These are phyloP conservation scores for Clitoria ternatea DNA, from an alignment of 306 rosid genomes.

Conservation along the genomic window DNA sequence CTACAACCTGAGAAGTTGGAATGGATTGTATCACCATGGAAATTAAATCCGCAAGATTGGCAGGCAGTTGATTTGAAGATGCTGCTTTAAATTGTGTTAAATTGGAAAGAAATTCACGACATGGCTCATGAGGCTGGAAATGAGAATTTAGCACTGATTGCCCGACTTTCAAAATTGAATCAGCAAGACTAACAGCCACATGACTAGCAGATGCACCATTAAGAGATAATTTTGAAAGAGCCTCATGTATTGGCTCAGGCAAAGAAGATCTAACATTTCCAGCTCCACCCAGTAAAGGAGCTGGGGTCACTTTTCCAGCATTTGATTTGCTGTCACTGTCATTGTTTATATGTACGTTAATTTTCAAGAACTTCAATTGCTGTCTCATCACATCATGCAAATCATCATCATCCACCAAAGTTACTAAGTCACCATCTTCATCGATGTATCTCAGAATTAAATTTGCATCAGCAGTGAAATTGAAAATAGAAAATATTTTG, in stretches of 20 bases:
- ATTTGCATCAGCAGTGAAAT: conserved; percentile 46
- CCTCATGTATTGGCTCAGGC: conserved; percentile 48
- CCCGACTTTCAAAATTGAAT: conserved; percentile 40
- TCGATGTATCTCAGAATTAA: conserved; percentile 62
- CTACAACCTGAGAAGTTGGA: neutral
- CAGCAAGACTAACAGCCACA: conserved; percentile 36
- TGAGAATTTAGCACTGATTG: conserved; percentile 23
- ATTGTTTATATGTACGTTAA: conserved; percentile 45
- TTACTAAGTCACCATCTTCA: conserved; percentile 89
- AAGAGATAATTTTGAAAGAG: conserved; percentile 38
- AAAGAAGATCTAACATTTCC: neutral
- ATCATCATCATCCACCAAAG: conserved; percentile 78
- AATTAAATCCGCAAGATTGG: neutral
- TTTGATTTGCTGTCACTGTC: conserved; percentile 29
- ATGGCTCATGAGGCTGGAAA: conserved; percentile 37
- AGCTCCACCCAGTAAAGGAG: conserved; percentile 24
- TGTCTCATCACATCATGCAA: conserved; percentile 72
- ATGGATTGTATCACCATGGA: neutral
- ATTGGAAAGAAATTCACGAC: conserved; percentile 36
- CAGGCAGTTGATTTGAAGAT: neutral
- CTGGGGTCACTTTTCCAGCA: conserved; percentile 52
- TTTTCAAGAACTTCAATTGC: conserved; percentile 61
- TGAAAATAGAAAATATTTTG: conserved; percentile 53
- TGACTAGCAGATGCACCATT: conserved; percentile 45
- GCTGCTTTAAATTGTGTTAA: conserved; percentile 37